Conservation (phyloP, 106 monocot genomes). For the Alisma plantagoaquatica region DNA sequence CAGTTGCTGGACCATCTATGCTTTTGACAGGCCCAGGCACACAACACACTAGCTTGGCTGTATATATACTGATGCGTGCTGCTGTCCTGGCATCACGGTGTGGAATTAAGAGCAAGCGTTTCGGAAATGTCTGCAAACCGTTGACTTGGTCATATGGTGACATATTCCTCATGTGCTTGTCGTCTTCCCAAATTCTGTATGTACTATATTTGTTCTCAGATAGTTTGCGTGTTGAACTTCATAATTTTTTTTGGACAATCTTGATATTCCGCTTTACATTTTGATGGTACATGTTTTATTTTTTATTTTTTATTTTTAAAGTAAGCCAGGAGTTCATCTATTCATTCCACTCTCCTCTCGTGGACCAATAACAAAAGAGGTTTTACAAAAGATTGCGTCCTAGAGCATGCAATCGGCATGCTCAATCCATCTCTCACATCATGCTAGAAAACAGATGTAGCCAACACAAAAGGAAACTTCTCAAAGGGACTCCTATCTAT, state of each 20-base stretch:
- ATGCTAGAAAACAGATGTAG: no score
- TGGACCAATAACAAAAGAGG: neutral
- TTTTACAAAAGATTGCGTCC: no score
- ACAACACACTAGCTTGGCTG: slow-evolving; percentile 82
- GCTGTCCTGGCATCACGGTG: slow-evolving; percentile 91
- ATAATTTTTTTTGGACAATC: no score
- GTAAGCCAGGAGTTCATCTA: neutral
- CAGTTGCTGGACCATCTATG: slow-evolving; percentile 88
- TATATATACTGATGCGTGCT: slow-evolving; percentile 92
- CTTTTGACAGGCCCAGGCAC: slow-evolving; percentile 79
- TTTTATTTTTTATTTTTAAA: slow-evolving; percentile 1
- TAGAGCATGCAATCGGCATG: no score
- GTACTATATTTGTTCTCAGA: slow-evolving; percentile 28
- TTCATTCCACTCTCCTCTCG: no score
- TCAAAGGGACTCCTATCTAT: no score
- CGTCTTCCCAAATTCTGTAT: slow-evolving; percentile 96
- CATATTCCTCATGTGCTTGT: slow-evolving; percentile 93
- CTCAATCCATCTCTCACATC: no score
- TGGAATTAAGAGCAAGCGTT: slow-evolving; percentile 90
- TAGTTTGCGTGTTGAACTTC: no score
- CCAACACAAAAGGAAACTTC: no score
- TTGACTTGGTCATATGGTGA: slow-evolving; percentile 92
- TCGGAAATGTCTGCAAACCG: slow-evolving; percentile 84
- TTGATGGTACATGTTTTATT: neutral
- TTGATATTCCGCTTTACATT: neutral